Evolutionary conservation across 1,139 yeast genomes (phyloP).

Genomic region (Spathaspora jeffriesii): DNA sequence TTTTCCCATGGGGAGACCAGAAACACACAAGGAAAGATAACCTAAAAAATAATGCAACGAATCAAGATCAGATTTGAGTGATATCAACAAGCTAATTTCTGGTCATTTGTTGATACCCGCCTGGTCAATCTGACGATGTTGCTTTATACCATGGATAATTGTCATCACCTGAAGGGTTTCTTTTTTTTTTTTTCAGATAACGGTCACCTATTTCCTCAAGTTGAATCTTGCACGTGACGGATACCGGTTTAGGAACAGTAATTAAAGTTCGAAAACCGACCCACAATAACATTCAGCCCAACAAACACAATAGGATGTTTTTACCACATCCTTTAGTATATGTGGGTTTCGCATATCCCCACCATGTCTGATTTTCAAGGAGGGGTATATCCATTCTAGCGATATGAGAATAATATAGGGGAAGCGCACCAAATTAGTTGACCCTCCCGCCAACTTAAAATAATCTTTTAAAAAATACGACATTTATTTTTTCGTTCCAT

Average conservation of each 20-base stretch:
- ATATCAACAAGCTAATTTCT: neutral
- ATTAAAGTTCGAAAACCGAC: neutral
- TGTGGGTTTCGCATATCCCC: neutral
- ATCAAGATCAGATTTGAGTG: neutral
- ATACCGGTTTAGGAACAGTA: neutral
- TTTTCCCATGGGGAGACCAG: constrained; percentile 1
- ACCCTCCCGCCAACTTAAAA: neutral
- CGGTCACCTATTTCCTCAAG: neutral
- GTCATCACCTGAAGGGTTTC: neutral
- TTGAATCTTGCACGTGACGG: neutral
- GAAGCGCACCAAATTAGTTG: neutral
- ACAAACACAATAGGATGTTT: neutral
- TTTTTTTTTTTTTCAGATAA: neutral
- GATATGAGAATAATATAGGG: neutral
- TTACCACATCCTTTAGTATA: neutral
- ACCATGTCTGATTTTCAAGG: neutral
- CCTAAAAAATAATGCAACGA: neutral
- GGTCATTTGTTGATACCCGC: neutral
- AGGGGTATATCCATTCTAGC: neutral
- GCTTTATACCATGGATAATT: neutral
- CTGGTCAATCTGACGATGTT: neutral
- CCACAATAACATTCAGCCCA: neutral
- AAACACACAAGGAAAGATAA: neutral
- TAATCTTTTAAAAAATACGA: neutral
- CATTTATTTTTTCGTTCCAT: neutral